Evolutionary conservation across 164 flowering plant genomes (phyloP).

Genomic region (Malania oleifera): DNA sequence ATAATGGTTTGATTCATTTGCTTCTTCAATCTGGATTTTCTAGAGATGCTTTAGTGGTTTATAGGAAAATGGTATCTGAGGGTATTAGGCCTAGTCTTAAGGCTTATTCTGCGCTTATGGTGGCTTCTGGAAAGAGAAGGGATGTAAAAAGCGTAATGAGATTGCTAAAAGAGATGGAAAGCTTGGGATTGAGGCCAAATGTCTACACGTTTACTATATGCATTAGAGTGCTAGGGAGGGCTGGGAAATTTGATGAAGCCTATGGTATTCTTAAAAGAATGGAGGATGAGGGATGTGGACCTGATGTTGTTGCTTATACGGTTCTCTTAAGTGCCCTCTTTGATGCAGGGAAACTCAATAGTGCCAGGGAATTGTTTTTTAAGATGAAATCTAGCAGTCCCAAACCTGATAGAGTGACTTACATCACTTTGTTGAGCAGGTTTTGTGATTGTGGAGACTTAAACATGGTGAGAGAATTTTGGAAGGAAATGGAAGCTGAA

Average conservation of each 20-base stretch:
- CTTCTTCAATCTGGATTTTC: slow-evolving; percentile 62
- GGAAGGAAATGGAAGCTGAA: slow-evolving; percentile 79
- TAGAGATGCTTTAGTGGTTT: slow-evolving; percentile 65
- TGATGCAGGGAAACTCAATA: slow-evolving; percentile 53
- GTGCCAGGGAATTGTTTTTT: slow-evolving; percentile 59
- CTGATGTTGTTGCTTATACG: slow-evolving; percentile 88
- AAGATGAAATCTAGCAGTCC: slow-evolving; percentile 66
- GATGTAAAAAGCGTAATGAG: slow-evolving; percentile 63
- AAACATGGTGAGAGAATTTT: slow-evolving; percentile 51
- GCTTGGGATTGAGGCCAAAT: slow-evolving; percentile 80
- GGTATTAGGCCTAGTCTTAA: slow-evolving; percentile 76
- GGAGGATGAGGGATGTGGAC: slow-evolving; percentile 80
- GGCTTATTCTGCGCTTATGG: slow-evolving; percentile 95
- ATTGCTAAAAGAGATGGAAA: slow-evolving; percentile 74
- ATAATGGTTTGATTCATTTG: slow-evolving; percentile 81
- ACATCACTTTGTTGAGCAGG: slow-evolving; percentile 72
- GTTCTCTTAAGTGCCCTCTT: slow-evolving; percentile 86
- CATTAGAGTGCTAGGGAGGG: slow-evolving; percentile 76
- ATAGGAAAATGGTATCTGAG: slow-evolving; percentile 70
- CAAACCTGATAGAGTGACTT: slow-evolving; percentile 84
- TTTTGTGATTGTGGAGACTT: slow-evolving; percentile 66
- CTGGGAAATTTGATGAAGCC: slow-evolving; percentile 76
- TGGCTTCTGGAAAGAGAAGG: slow-evolving; percentile 75
- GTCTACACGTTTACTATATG: slow-evolving; percentile 86
- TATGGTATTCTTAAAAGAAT: slow-evolving; percentile 56